phyloP scores from a whole-genome alignment of 495 filamentous ascomycete genomes.

The Hyaloscypha variabilis region DNA sequence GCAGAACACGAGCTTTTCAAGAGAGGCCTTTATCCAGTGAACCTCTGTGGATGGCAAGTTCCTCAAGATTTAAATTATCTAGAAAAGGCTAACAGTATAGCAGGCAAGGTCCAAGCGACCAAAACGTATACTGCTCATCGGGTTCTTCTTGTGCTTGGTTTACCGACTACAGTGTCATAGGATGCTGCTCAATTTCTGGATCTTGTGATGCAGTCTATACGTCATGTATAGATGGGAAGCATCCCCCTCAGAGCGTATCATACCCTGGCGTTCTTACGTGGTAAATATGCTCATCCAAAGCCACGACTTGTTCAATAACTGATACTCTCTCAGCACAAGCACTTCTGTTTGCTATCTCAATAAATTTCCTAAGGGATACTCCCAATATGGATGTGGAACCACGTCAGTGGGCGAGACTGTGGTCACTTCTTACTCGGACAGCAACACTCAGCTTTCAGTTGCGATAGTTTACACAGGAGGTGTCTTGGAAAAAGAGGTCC shows the following conservation, averaged over 20 bases:
- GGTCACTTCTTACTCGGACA: neutral
- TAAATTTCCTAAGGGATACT: neutral
- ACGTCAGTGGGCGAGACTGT: neutral
- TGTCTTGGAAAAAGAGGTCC: neutral
- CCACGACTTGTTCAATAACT: neutral
- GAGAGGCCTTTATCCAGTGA: slow-evolving; percentile 1
- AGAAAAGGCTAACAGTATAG: neutral
- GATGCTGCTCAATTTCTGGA: slow-evolving; percentile 4
- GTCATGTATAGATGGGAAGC: neutral
- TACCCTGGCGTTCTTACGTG: slow-evolving; percentile 2
- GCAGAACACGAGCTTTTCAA: neutral
- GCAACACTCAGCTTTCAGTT: neutral
- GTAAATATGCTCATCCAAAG: neutral
- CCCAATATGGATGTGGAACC: neutral
- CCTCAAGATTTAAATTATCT: neutral
- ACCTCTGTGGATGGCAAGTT: slow-evolving; percentile 6
- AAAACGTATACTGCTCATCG: neutral
- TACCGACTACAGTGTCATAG: slow-evolving; percentile 6
- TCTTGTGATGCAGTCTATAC: slow-evolving; percentile 5
- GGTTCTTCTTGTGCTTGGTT: slow-evolving; percentile 3
- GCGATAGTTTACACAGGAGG: slow-evolving; percentile 2
- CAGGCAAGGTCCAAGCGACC: neutral
- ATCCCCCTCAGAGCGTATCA: slow-evolving; percentile 2
- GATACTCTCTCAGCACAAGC: slow-evolving; percentile 2
- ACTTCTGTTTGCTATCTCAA: neutral